Conservation (phyloP, 169 alveolate species). For the Eimeria necatrix region DNA sequence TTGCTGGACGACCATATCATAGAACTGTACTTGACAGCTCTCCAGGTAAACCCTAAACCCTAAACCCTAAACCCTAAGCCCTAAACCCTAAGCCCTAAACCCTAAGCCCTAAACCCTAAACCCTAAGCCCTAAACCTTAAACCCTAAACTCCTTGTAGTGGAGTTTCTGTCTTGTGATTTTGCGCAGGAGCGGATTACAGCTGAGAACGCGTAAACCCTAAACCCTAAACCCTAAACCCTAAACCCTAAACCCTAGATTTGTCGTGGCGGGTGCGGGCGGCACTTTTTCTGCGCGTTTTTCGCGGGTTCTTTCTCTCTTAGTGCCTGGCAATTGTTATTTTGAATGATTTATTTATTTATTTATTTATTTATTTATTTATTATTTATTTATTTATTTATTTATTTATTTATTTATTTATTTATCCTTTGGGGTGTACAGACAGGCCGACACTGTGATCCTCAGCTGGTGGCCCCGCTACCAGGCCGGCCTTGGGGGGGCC, state of each 20-base stretch:
- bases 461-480: background rate
- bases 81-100: background rate
- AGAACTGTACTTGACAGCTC: background rate
- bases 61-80: background rate
- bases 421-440: background rate
- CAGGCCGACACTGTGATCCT: background rate
- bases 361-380: no score
- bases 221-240: background rate
- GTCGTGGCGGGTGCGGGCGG: no score
- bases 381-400: no score
- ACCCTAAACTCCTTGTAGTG: no score
- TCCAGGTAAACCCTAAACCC: background rate
- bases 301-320: no score
- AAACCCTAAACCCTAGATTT: no score
- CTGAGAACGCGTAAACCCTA: background rate
- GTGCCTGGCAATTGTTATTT: no score
- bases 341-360: no score
- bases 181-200: background rate
- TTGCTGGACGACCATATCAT: background rate
- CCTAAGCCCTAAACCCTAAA: background rate
- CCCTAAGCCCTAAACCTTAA: background rate
- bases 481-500: background rate
- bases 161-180: no score
- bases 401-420: no score
- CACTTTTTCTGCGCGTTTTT: no score